Conservation (phyloP, 352 stramenopile species). For the Albugo laibachii region DNA sequence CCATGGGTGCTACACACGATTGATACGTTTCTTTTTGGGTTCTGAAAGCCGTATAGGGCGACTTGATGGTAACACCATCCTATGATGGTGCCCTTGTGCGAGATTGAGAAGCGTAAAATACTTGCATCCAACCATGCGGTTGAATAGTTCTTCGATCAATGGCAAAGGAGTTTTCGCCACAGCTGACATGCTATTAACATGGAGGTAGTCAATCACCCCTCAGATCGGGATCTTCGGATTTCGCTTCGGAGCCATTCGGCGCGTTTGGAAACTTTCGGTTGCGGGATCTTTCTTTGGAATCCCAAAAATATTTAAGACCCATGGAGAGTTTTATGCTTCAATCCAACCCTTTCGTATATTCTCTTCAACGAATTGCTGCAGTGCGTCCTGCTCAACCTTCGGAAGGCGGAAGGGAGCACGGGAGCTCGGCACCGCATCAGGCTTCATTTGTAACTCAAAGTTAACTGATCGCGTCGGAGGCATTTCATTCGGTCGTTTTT, state of each 20-base stretch:
- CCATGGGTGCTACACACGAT: conserved; percentile 1
- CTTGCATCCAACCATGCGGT: conserved; percentile 4
- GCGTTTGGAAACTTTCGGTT: conserved; percentile 2
- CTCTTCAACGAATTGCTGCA: conserved; percentile 4
- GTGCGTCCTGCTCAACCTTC: conserved; percentile 4
- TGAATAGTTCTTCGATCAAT: conserved; percentile 11
- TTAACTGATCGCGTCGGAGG: conserved; percentile 3
- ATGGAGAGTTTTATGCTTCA: conserved; percentile 5
- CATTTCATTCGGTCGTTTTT: conserved; percentile 2
- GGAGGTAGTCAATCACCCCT: conserved; percentile 6
- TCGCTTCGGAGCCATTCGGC: conserved; percentile 5
- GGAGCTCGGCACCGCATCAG: conserved; percentile 2
- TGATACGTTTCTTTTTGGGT: neutral
- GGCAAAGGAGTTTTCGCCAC: conserved; percentile 10
- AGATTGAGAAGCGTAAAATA: conserved; percentile 2
- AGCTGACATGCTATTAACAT: conserved; percentile 7
- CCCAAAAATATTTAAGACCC: conserved; percentile 12
- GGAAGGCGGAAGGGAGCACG: conserved; percentile 6
- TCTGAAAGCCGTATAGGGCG: conserved; percentile 3
- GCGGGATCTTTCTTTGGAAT: conserved; percentile 10
- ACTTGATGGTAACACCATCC: conserved; percentile 2
- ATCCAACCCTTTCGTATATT: conserved; percentile 7
- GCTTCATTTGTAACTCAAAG: conserved; percentile 7
- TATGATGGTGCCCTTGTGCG: conserved; percentile 5
- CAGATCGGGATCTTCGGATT: conserved; percentile 2